Percentiles rank a stretch among this genome's conserved stretches.
These are phyloP conservation scores for Mesotaenium endlicherianum DNA, from an alignment of 139 green algal species.

Conservation along the genomic window DNA sequence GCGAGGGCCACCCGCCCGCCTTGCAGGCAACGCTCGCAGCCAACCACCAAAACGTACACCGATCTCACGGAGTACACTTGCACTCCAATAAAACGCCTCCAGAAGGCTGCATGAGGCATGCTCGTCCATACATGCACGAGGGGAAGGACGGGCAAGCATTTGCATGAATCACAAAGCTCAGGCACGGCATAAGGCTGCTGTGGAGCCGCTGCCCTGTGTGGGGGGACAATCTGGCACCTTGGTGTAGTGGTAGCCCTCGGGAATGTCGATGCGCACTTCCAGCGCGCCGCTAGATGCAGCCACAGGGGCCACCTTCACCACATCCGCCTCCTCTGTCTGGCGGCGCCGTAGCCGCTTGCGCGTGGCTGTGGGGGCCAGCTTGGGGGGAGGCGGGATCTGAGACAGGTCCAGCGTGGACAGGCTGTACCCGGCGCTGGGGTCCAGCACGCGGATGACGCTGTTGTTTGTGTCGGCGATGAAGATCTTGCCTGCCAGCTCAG, in stretches of 20 bases:
- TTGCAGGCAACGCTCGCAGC: too few relatives aligned
- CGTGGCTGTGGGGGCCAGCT: slow-evolving; percentile 37
- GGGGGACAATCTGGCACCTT: slow-evolving; percentile 46
- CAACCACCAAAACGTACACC: too few relatives aligned
- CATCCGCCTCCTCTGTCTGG: slow-evolving; percentile 33
- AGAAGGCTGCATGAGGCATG: too few relatives aligned
- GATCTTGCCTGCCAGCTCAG: slow-evolving; percentile 50
- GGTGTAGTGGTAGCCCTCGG: slow-evolving; percentile 65
- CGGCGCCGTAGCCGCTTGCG: background rate
- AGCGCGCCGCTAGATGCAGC: slow-evolving; percentile 45
- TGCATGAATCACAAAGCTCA: too few relatives aligned
- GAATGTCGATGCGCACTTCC: slow-evolving; percentile 55
- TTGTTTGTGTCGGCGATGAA: slow-evolving; percentile 80
- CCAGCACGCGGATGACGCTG: slow-evolving; percentile 57
- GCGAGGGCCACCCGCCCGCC: too few relatives aligned
- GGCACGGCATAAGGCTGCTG: too few relatives aligned
- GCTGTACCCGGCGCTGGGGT: slow-evolving; percentile 23
- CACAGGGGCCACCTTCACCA: slow-evolving; percentile 27
- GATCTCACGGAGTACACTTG: too few relatives aligned
- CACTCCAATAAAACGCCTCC: too few relatives aligned
- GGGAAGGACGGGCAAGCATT: too few relatives aligned
- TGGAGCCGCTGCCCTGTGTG: too few relatives aligned
- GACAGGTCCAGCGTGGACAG: slow-evolving; percentile 64
- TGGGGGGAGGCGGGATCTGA: slow-evolving; percentile 56
- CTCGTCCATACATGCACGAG: too few relatives aligned